Conservation (phyloP, 116 monocot genomes). For the Trichopus zeylanicus region DNA sequence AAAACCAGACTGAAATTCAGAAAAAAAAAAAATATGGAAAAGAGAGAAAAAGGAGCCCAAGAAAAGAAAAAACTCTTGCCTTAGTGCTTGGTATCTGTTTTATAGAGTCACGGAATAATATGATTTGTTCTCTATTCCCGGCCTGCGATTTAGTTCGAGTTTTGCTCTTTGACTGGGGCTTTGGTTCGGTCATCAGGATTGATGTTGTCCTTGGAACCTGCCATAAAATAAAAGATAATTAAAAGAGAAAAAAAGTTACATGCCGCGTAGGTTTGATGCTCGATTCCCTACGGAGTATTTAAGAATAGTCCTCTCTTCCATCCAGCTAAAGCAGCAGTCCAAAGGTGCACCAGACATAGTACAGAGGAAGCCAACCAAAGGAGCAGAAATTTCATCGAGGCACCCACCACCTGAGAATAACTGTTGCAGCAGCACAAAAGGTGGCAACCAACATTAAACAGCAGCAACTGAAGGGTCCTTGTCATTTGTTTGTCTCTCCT, state of each 20-base stretch:
- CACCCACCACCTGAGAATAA: constrained; percentile 3
- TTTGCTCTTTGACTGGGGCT: too few relatives aligned
- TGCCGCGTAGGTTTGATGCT: not conserved
- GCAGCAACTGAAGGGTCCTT: not conserved
- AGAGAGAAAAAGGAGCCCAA: too few relatives aligned
- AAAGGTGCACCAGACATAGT: constrained; percentile 5
- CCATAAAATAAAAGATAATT: not conserved
- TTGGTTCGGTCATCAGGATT: too few relatives aligned
- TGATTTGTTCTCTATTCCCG: too few relatives aligned
- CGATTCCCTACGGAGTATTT: not conserved
- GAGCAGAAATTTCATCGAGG: constrained; percentile 4
- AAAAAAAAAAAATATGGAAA: too few relatives aligned
- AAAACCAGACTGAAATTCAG: too few relatives aligned
- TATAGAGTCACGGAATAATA: too few relatives aligned
- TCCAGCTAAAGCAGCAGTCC: constrained; percentile 4
- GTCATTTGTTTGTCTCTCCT: not conserved
- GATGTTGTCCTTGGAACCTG: not conserved
- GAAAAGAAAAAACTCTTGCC: too few relatives aligned
- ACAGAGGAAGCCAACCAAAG: constrained; percentile 7
- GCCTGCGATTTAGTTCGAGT: too few relatives aligned
- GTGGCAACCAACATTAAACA: not conserved
- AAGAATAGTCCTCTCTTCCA: not conserved
- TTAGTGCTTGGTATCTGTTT: too few relatives aligned
- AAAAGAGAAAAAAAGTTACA: not conserved
- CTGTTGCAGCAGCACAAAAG: not conserved